Base-by-base conservation (phyloP, 768 basidiomycete genomes). In the Coprinopsis strossmayeri region DNA sequence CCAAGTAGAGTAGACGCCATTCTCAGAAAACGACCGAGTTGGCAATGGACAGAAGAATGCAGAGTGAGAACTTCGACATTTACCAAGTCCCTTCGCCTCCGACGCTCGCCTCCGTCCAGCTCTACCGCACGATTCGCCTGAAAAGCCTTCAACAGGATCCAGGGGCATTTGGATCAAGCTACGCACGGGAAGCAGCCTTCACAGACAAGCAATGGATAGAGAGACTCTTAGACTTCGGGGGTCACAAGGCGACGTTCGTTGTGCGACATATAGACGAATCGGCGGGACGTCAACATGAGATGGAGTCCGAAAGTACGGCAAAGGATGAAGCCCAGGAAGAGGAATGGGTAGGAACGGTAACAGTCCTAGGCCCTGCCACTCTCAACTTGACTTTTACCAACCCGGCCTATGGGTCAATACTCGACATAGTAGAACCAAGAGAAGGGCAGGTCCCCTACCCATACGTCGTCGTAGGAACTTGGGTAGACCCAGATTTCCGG, bases 101-200 rank as follows among this genome's bases (percentile, higher is more conserved):
- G 9, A 38, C 37, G 9, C 20, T 18, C 5, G 7, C 37, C 37
- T n/a, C 17, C 5, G 18, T 42, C 41, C 41, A 26, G 25, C 10
- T 23, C 43, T 42, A 23, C 24, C 18, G 18, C 5, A 23, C 12
- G 10, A 7, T 66, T 43, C 61, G 67, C 7, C 53, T 67, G 21
- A 50, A 56, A 15, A 54, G 54, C 21, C 61, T 67, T 24, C 55
- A 57, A 28, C 55, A 55, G 27, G 56, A 66, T 40, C 62, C 63
- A 35, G 55, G 64, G 20, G 60, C 60, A 0, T 66, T 64, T 49
- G 55, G 57, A 7, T 63, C 63, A 9, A 61, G 52, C 10, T 62
- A 58, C 30, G 61, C 51, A 17, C 52, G 56, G 13, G 62, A 66
- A 46, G 52, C 50, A 17, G 15, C 39, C 13, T 62, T 63, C 27